Conservation (phyloP, 148 eudicot genomes). For the Vaccinium myrtillus region DNA sequence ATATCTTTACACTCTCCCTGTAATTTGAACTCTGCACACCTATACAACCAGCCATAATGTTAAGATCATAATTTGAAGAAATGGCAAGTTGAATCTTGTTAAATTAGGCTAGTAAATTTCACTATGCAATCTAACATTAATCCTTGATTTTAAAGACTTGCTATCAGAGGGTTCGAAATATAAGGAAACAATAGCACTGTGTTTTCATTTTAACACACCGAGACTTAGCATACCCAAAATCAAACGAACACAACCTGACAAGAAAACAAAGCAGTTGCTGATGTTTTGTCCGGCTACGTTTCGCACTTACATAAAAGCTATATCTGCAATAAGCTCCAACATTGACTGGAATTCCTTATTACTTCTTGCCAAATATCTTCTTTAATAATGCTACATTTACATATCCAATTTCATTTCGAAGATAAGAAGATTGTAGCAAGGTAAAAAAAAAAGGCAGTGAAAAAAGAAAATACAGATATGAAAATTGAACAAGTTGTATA, state of each 20-base stretch:
- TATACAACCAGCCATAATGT: neutral
- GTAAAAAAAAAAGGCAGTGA: too few relatives aligned
- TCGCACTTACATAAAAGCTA: neutral
- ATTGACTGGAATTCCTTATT: too few relatives aligned
- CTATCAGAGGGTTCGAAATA: neutral
- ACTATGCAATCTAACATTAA: too few relatives aligned
- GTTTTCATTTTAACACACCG: neutral
- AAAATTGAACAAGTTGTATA: too few relatives aligned
- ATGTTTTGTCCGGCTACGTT: neutral
- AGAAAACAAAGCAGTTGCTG: neutral
- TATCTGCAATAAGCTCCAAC: too few relatives aligned
- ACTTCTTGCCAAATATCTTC: too few relatives aligned
- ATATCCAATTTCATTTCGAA: too few relatives aligned
- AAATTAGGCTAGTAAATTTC: too few relatives aligned
- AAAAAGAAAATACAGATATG: too few relatives aligned
- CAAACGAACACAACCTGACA: neutral
- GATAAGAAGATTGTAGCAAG: too few relatives aligned
- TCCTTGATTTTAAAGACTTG: too few relatives aligned
- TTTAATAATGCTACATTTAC: too few relatives aligned
- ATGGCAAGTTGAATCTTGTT: neutral
- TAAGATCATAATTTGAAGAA: neutral
- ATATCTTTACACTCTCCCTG: neutral
- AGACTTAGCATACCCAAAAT: neutral
- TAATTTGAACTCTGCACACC: constrained; percentile 1
- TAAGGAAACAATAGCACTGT: neutral